Conservation (phyloP, 495 filamentous ascomycete species). For the Hyaloscypha hepaticicola region DNA sequence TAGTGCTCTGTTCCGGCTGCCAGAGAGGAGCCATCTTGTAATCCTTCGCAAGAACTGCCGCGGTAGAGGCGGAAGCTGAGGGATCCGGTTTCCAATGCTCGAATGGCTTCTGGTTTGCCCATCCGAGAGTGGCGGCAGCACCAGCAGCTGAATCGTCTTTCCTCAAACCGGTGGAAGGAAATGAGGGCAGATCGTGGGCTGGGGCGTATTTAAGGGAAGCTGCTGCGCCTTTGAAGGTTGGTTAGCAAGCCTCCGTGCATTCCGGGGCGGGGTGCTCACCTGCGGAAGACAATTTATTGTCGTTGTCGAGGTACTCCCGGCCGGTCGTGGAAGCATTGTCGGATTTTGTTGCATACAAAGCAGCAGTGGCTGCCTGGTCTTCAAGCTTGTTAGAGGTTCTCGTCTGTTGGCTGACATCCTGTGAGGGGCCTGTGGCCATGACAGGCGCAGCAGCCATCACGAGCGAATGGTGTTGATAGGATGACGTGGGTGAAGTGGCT, state of each 20-base stretch:
- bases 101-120: slow-evolving; percentile 61
- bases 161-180: slow-evolving; percentile 60
- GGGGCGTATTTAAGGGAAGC: slow-evolving; percentile 66
- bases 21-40: slow-evolving; percentile 56
- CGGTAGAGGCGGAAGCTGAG: slow-evolving; percentile 63
- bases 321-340: slow-evolving; percentile 17
- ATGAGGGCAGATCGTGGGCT: slow-evolving; percentile 65
- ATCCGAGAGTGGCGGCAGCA: slow-evolving; percentile 70
- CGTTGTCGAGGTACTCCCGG: slow-evolving; percentile 39
- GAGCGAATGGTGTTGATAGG: background rate
- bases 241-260: slow-evolving; percentile 8
- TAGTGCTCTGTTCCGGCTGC: slow-evolving; percentile 54
- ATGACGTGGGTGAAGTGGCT: background rate
- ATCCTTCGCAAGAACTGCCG: slow-evolving; percentile 67
- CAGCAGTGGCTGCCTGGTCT: slow-evolving; percentile 42
- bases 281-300: slow-evolving; percentile 53
- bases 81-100: slow-evolving; percentile 61
- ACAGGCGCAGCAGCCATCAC: slow-evolving; percentile 14
- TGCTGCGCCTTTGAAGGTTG: slow-evolving; percentile 48
- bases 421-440: slow-evolving; percentile 14
- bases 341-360: slow-evolving; percentile 39
- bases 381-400: slow-evolving; percentile 24
- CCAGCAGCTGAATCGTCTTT: slow-evolving; percentile 65
- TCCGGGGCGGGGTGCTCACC: slow-evolving; percentile 37
- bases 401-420: slow-evolving; percentile 2